phyloP scores from a whole-genome alignment of 2,329 filamentous ascomycete genomes.

The Lithohypha guttulata region DNA sequence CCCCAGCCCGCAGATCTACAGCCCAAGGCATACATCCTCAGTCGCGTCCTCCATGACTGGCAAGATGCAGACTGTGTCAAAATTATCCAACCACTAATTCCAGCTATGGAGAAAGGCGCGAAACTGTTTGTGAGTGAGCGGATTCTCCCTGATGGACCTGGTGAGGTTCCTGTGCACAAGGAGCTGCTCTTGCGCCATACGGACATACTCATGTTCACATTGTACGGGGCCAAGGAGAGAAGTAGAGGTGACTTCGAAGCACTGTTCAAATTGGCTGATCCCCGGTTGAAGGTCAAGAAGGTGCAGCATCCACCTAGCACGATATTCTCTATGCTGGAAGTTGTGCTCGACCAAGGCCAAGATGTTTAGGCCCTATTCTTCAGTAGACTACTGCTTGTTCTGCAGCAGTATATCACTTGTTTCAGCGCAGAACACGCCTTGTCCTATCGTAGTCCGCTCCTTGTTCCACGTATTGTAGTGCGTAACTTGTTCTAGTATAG shows the following conservation, averaged over 20 bases:
- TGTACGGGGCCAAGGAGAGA: conserved; percentile 3
- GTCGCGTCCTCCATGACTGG: conserved; percentile 6
- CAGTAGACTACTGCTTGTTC: no score
- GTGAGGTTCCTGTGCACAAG: conserved; percentile 1
- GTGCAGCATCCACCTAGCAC: background rate
- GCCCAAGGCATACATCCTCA: conserved; percentile 1
- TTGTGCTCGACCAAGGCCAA: background rate
- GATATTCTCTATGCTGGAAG: background rate
- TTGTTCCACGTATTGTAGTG: no score
- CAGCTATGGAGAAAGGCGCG: conserved; percentile 5
- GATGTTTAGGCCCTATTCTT: no score
- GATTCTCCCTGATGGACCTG: conserved; percentile 1
- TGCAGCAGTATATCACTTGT: no score
- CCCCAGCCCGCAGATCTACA: conserved; percentile 1
- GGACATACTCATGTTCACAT: conserved; percentile 5
- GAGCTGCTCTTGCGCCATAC: background rate
- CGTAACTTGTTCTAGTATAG: no score
- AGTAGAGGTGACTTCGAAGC: background rate
- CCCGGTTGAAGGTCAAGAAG: background rate
- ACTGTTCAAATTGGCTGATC: background rate
- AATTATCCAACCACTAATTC: conserved; percentile 4
- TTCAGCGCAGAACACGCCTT: no score
- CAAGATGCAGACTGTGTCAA: background rate
- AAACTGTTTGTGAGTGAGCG: conserved; percentile 3
- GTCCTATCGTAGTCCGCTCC: no score